phyloP scores from a whole-genome alignment of 2,329 filamentous ascomycete species.

The Alternaria angustiovoidea region DNA sequence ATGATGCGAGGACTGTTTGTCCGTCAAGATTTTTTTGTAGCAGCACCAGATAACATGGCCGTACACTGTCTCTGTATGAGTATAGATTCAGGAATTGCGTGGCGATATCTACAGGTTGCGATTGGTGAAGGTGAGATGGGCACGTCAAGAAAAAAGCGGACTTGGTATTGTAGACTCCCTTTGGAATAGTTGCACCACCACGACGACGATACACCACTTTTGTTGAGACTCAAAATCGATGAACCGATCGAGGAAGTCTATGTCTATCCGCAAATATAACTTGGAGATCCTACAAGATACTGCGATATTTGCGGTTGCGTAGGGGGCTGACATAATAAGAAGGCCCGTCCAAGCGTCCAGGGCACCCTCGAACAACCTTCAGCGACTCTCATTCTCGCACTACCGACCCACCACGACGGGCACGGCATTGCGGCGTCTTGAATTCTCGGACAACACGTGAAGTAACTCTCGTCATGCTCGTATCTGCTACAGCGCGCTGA shows the following conservation, averaged over 20 bases:
- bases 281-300: constrained; percentile 3
- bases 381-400: constrained; percentile 31
- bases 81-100: neutral
- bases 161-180: neutral
- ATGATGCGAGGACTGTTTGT: neutral
- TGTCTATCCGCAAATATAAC: neutral
- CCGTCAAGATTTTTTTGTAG: neutral
- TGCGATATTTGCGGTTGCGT: constrained; percentile 22
- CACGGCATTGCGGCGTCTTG: constrained; percentile 37
- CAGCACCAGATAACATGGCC: neutral
- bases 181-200: neutral
- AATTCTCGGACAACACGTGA: constrained; percentile 41
- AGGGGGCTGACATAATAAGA: constrained; percentile 30
- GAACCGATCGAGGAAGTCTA: neutral
- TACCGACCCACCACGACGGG: constrained; percentile 39
- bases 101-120: neutral
- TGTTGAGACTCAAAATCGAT: neutral
- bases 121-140: constrained; percentile 14
- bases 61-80: neutral
- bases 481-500: constrained; percentile 38
- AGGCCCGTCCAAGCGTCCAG: constrained; percentile 27
- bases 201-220: neutral
- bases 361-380: constrained; percentile 33
- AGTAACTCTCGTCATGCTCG: constrained; percentile 33
- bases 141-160: constrained; percentile 14